phyloP scores from a whole-genome alignment of 1,284 basidiomycete species.

The Leucoagaricus sp. region DNA sequence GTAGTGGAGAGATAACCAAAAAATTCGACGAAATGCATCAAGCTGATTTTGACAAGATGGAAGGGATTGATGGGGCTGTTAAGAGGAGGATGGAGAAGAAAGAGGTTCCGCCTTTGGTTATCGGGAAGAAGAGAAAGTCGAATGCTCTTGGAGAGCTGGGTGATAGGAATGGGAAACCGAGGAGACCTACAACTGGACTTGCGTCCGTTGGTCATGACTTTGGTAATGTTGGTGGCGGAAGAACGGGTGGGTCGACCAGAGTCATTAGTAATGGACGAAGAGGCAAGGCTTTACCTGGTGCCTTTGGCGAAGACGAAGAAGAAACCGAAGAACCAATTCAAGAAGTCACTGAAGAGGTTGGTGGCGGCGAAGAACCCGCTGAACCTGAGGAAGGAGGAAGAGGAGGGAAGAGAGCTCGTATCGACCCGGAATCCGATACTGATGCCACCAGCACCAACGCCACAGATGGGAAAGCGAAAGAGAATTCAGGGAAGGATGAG shows the following conservation, averaged over 20 bases:
- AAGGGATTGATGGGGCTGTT: conserved; percentile 69
- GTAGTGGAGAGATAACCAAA: conserved; percentile 30
- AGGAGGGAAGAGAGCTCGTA: conserved; percentile 22
- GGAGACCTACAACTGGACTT: conserved; percentile 20
- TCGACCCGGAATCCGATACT: conserved; percentile 14
- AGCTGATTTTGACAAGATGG: conserved; percentile 71
- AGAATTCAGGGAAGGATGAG: conserved; percentile 41
- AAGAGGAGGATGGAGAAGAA: conserved; percentile 49
- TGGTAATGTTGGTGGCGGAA: conserved; percentile 22
- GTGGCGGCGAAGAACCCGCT: not conserved
- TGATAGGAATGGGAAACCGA: conserved; percentile 12
- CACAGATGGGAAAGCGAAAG: conserved; percentile 21
- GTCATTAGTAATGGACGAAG: conserved; percentile 51
- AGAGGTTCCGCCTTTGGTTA: conserved; percentile 27
- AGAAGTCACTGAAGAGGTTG: not conserved
- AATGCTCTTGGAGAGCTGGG: conserved; percentile 32
- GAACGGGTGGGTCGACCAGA: conserved; percentile 41
- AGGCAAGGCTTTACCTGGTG: conserved; percentile 53
- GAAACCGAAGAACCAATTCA: conserved; percentile 20
- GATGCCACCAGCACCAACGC: not conserved
- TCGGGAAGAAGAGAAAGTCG: conserved; percentile 49
- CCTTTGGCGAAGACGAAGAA: conserved; percentile 53
- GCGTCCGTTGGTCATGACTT: not conserved
- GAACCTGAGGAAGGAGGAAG: conserved; percentile 32
- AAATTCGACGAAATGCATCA: conserved; percentile 66